Evolutionary conservation across 148 eudicot genomes (phyloP), one percentile per base, ranked within the genome.

Genomic region (Drosera capensis): DNA sequence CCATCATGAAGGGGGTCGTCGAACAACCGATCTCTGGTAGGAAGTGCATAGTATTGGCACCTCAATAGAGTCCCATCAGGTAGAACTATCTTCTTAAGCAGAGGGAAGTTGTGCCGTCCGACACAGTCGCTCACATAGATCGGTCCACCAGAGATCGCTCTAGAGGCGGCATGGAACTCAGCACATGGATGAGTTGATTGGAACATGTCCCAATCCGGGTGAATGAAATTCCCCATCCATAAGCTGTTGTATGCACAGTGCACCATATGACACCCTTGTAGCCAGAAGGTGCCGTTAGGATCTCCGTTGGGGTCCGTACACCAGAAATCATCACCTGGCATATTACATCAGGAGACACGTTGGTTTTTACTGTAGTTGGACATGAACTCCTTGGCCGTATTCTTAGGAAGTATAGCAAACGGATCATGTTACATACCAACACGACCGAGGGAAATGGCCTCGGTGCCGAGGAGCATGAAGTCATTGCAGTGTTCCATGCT

Each of bases 171-270:
- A 29, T 87, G 96, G 52, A 87, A 87, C 49, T 79, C 80, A 3
- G 92, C 90, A 41, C 96, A 87, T 8, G 86, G 96, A 38, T 87
- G 96, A 0, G 90, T 83, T 0, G 94, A 79, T 43, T 87, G 96
- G 60, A 87, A 83, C 96, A 87, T 87, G 66, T 87, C 96, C 96
- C 96, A 87, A 21, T 87, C 96, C 0, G 96, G 96, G 16, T 83
- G 94, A 54, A 87, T 83, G 54, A 87, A 83, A 40, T 87, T 77
- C 24, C 90, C 92, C 94, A 83, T 87, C 96, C 94, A 87, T 25
- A 82, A 40, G 64, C 96, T 87, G 23, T 87, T 87, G 55, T 87
- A 87, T 3, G 94, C 94, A 46, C 94, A 87, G 49, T 87, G 96
- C 40, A 79, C 96, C 96, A 87, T 87, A 64, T 87, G 96, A 65